Conservation (phyloP, 495 filamentous ascomycete species). For the Trichoderma gamsii region DNA sequence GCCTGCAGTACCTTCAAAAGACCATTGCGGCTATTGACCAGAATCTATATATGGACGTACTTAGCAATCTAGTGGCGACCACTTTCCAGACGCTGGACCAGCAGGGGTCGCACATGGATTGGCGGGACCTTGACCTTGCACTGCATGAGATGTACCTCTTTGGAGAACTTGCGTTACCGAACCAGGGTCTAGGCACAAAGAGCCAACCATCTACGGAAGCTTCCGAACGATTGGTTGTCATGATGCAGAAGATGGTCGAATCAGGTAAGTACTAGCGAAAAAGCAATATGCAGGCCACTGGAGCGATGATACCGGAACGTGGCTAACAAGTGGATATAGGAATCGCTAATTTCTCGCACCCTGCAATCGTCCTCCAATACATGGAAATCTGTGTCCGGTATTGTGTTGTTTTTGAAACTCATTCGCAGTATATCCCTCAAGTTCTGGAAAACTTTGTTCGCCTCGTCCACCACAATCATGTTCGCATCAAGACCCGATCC, state of each 20-base stretch:
- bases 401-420: slow-evolving; percentile 81
- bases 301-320: slow-evolving; percentile 9
- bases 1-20: slow-evolving; percentile 83
- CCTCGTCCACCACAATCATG: slow-evolving; percentile 78
- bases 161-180: slow-evolving; percentile 82
- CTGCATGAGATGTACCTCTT: slow-evolving; percentile 95
- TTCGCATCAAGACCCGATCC: slow-evolving; percentile 77
- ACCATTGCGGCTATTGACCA: slow-evolving; percentile 81
- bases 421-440: slow-evolving; percentile 68
- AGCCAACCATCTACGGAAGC: slow-evolving; percentile 67
- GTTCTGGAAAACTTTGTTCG: slow-evolving; percentile 90
- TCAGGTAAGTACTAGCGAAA: slow-evolving; percentile 54
- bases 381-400: slow-evolving; percentile 98
- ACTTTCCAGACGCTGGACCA: slow-evolving; percentile 73
- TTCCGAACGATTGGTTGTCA: slow-evolving; percentile 68
- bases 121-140: slow-evolving; percentile 94
- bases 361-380: slow-evolving; percentile 86
- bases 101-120: slow-evolving; percentile 69
- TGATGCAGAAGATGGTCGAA: slow-evolving; percentile 93
- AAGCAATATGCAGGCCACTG: not conserved
- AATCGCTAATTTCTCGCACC: slow-evolving; percentile 78
- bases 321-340: slow-evolving; percentile 43
- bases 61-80: slow-evolving; percentile 73
- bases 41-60: slow-evolving; percentile 72
- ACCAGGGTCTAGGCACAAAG: slow-evolving; percentile 77